Evolutionary conservation across 2,329 filamentous ascomycete species (phyloP).

Genomic region (Monilinia vaccinii-corymbosi): DNA sequence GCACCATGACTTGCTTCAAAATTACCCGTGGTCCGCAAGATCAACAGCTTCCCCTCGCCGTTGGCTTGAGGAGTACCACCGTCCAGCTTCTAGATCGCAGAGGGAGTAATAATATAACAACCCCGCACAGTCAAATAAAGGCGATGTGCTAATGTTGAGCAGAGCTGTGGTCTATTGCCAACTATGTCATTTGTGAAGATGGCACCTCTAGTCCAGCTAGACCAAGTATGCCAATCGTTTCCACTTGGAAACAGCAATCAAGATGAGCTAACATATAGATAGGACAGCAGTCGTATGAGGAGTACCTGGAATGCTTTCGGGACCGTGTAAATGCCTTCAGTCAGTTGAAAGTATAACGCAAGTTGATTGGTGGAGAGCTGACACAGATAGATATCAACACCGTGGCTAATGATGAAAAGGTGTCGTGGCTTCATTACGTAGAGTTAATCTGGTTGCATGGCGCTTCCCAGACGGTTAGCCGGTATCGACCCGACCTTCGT

Average conservation of each 20-base stretch:
- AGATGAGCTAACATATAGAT: neutral
- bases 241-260: neutral
- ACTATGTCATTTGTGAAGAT: neutral
- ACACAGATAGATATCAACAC: neutral
- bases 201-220: neutral
- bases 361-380: neutral
- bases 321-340: neutral
- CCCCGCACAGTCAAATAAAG: neutral
- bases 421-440: neutral
- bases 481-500: neutral
- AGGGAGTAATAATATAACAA: neutral
- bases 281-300: neutral
- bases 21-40: neutral
- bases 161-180: neutral
- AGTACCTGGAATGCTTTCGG: neutral
- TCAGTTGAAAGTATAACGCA: neutral
- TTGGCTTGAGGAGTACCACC: neutral
- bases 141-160: neutral
- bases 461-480: neutral
- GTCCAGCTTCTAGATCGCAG: neutral
- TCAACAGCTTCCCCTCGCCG: neutral
- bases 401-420: neutral
- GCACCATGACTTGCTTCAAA: neutral
- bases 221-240: neutral
- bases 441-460: neutral